phyloP scores from a whole-genome alignment of 768 basidiomycete genomes.

The Saitozyma podzolica region DNA sequence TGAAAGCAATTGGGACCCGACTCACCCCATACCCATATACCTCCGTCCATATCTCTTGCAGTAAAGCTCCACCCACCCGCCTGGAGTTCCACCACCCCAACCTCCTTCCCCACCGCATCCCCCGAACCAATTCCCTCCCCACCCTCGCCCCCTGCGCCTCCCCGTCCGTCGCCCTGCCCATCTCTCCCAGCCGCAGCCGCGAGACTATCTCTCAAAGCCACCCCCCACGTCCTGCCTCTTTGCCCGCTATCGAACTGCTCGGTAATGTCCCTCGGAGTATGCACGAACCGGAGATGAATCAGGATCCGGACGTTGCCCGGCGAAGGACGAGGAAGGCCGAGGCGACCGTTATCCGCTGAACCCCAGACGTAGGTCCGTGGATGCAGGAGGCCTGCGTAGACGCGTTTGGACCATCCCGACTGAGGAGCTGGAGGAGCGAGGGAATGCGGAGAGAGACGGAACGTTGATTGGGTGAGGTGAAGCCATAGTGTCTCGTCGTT shows the following conservation, averaged over 20 bases:
- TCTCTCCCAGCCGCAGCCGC: background rate
- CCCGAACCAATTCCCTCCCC: background rate
- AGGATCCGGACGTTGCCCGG: background rate
- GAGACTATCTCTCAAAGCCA: too few relatives aligned
- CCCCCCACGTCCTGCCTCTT: background rate
- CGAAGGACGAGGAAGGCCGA: slow-evolving; percentile 16
- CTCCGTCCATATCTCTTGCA: slow-evolving; percentile 38
- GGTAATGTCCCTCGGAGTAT: slow-evolving; percentile 28
- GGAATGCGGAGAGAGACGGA: slow-evolving; percentile 22
- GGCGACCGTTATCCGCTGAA: slow-evolving; percentile 29
- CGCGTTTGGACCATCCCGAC: slow-evolving; percentile 20
- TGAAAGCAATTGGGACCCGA: background rate
- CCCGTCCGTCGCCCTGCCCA: background rate
- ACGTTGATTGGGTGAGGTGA: slow-evolving; percentile 29
- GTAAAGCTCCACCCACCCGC: slow-evolving; percentile 48
- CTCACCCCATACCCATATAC: slow-evolving; percentile 50
- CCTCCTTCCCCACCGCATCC: slow-evolving; percentile 1
- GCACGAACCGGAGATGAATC: slow-evolving; percentile 15
- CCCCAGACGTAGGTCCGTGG: slow-evolving; percentile 47
- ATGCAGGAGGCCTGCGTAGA: slow-evolving; percentile 19
- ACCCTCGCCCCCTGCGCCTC: background rate
- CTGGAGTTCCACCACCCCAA: slow-evolving; percentile 40
- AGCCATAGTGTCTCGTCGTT: slow-evolving; percentile 44
- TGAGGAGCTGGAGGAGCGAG: slow-evolving; percentile 14
- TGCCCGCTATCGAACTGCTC: background rate